Conservation (phyloP, 2,329 filamentous ascomycete genomes). For the Trichocomaceae sp. region DNA sequence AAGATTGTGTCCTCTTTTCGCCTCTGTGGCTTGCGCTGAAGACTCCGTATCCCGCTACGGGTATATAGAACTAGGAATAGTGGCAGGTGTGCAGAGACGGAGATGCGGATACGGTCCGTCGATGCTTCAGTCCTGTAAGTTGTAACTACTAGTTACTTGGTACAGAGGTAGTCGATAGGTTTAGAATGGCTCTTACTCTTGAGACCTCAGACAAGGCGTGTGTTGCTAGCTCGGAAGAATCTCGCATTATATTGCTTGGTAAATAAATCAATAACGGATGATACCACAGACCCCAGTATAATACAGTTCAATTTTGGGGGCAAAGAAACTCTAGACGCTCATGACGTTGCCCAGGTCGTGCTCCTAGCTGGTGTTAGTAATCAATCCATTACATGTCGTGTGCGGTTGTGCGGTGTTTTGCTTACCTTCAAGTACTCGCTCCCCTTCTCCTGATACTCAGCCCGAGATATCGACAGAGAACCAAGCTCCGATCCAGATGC, state of each 20-base stretch:
- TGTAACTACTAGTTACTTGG: too few relatives aligned
- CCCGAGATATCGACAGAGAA: conserved; percentile 62
- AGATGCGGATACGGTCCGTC: too few relatives aligned
- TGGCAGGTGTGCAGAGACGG: too few relatives aligned
- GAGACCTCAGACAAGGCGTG: too few relatives aligned
- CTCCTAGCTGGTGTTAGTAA: conserved; percentile 20
- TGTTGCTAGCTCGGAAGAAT: background rate
- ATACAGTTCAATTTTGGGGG: background rate
- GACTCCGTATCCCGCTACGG: too few relatives aligned
- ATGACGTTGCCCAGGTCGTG: conserved; percentile 34
- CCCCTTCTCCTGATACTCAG: conserved; percentile 88
- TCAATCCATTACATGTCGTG: background rate
- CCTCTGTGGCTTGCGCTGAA: too few relatives aligned
- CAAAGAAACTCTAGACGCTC: background rate
- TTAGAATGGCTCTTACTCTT: too few relatives aligned
- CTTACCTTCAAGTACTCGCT: conserved; percentile 80
- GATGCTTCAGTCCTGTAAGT: too few relatives aligned
- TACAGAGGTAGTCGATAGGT: too few relatives aligned
- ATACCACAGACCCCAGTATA: background rate
- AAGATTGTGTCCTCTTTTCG: too few relatives aligned
- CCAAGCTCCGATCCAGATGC: conserved; percentile 51
- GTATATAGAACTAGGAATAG: too few relatives aligned
- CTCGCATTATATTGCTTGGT: background rate
- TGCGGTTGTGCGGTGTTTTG: background rate
- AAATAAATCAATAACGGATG: background rate